Base-by-base conservation (phyloP, 2,329 filamentous ascomycete species). In the Cryphonectria nitschkei region DNA sequence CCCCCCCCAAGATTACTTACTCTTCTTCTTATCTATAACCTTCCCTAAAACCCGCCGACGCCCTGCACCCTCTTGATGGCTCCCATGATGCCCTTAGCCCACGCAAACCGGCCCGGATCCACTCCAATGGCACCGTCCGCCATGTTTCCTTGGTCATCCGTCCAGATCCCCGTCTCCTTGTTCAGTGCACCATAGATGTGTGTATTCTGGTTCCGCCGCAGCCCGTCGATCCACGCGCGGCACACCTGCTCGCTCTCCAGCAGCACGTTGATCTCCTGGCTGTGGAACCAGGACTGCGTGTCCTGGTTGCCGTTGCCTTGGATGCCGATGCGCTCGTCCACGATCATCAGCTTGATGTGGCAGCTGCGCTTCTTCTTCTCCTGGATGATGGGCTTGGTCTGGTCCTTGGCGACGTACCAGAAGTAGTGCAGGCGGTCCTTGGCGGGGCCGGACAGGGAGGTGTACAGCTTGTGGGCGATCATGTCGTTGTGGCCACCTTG, bases 261-360 rank as follows among this genome's bases (percentile, higher is more conserved):
- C 86, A 95, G 88, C 34, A 95, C 79, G 74, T 95, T 95, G 68
- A 92, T 86, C 78, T 95, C 93, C 78, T 94, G 92, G 68, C 87
- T 90, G 76, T 95, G 92, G 74, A 86, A 94, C 89, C 92, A 95
- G 29, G 86, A 89, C 79, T 95, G 93, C 1, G 92, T 94, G 75
- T 95, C 93, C 78, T 94, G 90, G 76, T 95, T 95, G 0, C 92
- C 92, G 74, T 88, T 93, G 3, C 92, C 93, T 78, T 92, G 87
- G 50, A 95, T 89, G 2, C 87, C 92, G 50, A 95, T 85, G 32
- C 82, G 81, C 60, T 86, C 87, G 77, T 95, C 93, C 1, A 88
- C 89, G 58, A 95, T 91, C 83, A 95, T 87, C 2, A 95, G 83
- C 78, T 95, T 95, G 77, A 94, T 86, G 78, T 95, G 93, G 76